Base-by-base conservation (phyloP, 768 basidiomycete genomes). In the Pisolithus sp. region DNA sequence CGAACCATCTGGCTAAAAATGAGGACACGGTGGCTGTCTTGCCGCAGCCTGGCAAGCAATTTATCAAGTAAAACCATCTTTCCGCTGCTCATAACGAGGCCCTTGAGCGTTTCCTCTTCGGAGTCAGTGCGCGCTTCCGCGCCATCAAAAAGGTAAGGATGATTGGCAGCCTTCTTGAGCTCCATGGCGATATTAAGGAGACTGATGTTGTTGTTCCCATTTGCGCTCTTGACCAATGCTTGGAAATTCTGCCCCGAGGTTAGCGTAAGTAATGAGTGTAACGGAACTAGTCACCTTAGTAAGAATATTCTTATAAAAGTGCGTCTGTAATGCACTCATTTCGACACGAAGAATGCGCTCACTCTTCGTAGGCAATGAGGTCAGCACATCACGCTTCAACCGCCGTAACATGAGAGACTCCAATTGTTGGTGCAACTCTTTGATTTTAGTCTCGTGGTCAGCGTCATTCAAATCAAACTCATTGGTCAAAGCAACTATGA, bases 1-100 rank as follows among this genome's bases (percentile, higher is more conserved):
- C 96, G 84, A 53, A 98, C 94, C 96, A 99, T 99, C 70, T 97
- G 93, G 62, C 93, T 96, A 76, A 99, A 99, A 61, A 99, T 98
- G 60, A 99, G 79, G 24, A 99, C 96, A 46, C 96, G 89, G 62
- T 98, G 96, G 3, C 90, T 89, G 65, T 98, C 95, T 58, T 81
- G 83, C 61, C 88, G 88, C 46, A 98, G 79, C 17, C 91, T 84
- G 21, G 77, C 79, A n/a, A 98, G 82, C 15, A 99, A 81, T 68
- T 99, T 99, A 74, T 99, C 96, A 50, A 99, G 84, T 30, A 99
- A 74, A 46, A 98, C 94, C 87, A 99, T 85, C 74, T 99, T 99
- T 31, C 96, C 96, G 54, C 92, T 93, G 70, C 87, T 95, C 91
- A 96, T 96, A 56, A 98, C 92, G 18, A 99, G 79, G n/a, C 93